phyloP scores from a whole-genome alignment of 345 rosid genomes.

The Capsella bursapastoris region DNA sequence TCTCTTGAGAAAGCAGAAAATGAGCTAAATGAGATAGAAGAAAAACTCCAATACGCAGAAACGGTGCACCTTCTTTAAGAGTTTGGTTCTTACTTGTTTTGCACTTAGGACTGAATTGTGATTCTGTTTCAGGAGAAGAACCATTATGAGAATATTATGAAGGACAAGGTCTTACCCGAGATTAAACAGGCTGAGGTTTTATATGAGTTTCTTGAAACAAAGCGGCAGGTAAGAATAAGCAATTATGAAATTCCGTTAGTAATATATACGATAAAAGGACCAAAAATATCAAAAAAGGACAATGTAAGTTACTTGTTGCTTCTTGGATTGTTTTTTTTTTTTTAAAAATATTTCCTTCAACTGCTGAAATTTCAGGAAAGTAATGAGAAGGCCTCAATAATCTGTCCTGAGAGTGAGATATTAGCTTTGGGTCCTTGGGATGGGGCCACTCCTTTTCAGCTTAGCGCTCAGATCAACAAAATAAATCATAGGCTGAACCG shows the following conservation, averaged over 20 bases:
- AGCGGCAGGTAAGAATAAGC: conserved; percentile 52
- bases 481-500: conserved; percentile 68
- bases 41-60: conserved; percentile 55
- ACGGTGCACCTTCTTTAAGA: conserved; percentile 47
- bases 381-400: conserved; percentile 78
- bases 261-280: not conserved
- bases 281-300: no score
- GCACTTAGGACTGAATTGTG: conserved; percentile 30
- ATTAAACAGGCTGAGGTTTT: conserved; percentile 66
- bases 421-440: conserved; percentile 73
- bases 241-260: not conserved
- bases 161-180: conserved; percentile 61
- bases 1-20: conserved; percentile 73
- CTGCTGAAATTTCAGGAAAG: conserved; percentile 58
- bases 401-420: conserved; percentile 83
- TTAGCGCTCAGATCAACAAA: conserved; percentile 63
- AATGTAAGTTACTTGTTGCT: not conserved
- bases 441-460: conserved; percentile 69
- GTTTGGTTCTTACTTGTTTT: conserved; percentile 30
- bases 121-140: conserved; percentile 60
- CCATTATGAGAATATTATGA: conserved; percentile 75
- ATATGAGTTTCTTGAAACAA: conserved; percentile 57
- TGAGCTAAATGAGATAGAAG: conserved; percentile 70
- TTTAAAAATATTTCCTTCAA: not conserved
- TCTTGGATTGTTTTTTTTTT: not conserved